These are phyloP conservation scores for Schizothecium vesticola DNA, from an alignment of 495 filamentous ascomycete species.

Conservation along the genomic window DNA sequence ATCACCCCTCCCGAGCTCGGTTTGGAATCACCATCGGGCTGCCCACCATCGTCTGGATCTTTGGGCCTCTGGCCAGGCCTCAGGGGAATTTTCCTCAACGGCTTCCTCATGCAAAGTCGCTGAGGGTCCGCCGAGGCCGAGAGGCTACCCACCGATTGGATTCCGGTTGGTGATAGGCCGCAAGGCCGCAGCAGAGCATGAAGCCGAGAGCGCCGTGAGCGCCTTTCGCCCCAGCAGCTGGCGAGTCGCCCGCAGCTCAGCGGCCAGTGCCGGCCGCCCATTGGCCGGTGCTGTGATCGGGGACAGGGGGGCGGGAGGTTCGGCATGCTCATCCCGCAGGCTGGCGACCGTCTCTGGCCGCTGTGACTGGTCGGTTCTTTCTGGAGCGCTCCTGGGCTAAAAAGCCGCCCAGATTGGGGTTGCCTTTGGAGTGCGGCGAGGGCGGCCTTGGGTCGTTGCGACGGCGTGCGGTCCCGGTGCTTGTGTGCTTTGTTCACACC, in stretches of 20 bases:
- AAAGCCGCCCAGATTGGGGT: constrained; percentile 24
- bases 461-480: background rate
- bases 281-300: constrained; percentile 19
- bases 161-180: constrained; percentile 6
- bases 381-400: constrained; percentile 16
- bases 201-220: constrained; percentile 1
- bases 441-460: constrained; percentile 4
- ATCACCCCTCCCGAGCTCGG: background rate
- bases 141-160: constrained; percentile 4
- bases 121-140: background rate
- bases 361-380: constrained; percentile 22
- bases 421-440: constrained; percentile 9
- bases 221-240: constrained; percentile 20
- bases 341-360: constrained; percentile 13
- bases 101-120: background rate
- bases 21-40: background rate
- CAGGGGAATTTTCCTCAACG: background rate
- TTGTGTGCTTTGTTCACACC: constrained; percentile 10
- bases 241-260: constrained; percentile 29
- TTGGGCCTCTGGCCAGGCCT: background rate
- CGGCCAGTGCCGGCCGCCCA: constrained; percentile 20
- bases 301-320: constrained; percentile 28
- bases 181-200: constrained; percentile 4
- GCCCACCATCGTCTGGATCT: background rate
- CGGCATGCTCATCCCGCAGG: constrained; percentile 24